These are phyloP conservation scores for Rhytidiadelphus loreus DNA, from an alignment of 225 moss, liverwort and hornwort species.

Conservation along the genomic window DNA sequence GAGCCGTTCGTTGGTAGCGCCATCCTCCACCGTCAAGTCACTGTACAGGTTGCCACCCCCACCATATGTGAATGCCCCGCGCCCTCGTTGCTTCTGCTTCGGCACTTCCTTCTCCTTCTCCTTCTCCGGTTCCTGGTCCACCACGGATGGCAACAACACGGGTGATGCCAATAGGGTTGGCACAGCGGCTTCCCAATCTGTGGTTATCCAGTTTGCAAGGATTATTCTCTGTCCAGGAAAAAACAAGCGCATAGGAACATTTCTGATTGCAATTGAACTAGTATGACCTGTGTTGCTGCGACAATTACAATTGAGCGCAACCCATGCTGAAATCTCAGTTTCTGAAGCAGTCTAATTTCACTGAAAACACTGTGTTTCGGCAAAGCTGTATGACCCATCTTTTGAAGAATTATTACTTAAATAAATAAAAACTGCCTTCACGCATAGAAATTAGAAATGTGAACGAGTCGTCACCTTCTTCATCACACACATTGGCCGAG, in stretches of 20 bases:
- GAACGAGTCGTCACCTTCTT: constrained; percentile 15
- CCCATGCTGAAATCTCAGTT: neutral
- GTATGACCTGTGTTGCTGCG: neutral
- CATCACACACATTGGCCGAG: constrained; percentile 3
- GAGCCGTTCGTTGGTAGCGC: constrained; percentile 2
- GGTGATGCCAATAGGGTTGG: constrained; percentile 30
- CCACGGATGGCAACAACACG: neutral
- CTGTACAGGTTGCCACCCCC: constrained; percentile 72
- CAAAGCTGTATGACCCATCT: neutral
- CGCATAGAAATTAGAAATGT: neutral
- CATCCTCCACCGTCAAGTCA: constrained; percentile 29
- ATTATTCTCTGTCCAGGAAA: neutral
- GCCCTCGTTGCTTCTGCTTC: constrained; percentile 86
- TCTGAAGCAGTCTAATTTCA: neutral
- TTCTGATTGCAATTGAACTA: neutral
- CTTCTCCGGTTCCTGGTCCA: neutral
- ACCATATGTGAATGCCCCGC: constrained; percentile 88
- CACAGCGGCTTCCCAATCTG: constrained; percentile 54
- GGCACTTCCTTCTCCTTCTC: constrained; percentile 17
- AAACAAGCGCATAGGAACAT: neutral
- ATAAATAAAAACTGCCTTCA: neutral
- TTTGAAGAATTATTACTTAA: neutral
- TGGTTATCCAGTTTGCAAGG: neutral
- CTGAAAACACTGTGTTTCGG: neutral
- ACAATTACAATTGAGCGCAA: neutral